Base-by-base conservation (phyloP, 2,329 filamentous ascomycete genomes). In the Cladosporium colombiae region DNA sequence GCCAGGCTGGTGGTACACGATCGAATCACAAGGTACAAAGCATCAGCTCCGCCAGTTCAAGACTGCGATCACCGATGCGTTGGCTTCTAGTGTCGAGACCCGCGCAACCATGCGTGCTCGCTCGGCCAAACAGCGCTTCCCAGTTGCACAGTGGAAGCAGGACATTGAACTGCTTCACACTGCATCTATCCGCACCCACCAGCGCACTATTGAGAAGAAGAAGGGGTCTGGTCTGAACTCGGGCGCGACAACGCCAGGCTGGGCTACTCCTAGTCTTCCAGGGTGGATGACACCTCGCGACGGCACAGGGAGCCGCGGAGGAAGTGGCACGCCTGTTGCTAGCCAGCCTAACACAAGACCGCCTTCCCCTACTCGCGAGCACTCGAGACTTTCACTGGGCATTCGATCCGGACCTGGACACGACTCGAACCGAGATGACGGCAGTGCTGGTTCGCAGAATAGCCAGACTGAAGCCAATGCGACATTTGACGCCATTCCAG, bases 1-100 rank as follows among this genome's bases (percentile, higher is more conserved):
- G 87, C 88, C 88, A 23, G 88, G 88, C 23, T 89, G 87, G 84
- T 90, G 88, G 88, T 90, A 86, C 74, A 89, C 87, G 0, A 85
- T 90, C 64, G 88, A 90, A 74, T 88, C 86, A 0, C 86, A 83
- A 7, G 85, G 85, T 1, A 88, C 87, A 0, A 82, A 82, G 50
- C 88, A 90, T 77, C 77, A 89, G 46, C 79, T 89, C 60, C 83
- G 85, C 56, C 88, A 90, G 72, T 89, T 90, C 79, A 87, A 86
- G 74, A 80, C 82, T 68, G 86, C 88, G 13, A 89, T 90, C 68
- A 78, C 85, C 18, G 82, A 82, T 62, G 88, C 88, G 0, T 74
- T 90, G 63, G 83, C 80, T 61, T 88, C 86, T 1, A 85, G 85
- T 68, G 76, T 77, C 10, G 80, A 85, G 44, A 83, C 83, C 27